A percentile compares a stretch with the other conserved stretches of the same genome.
Evolutionary conservation across 2,329 filamentous ascomycete species (phyloP).

Genomic region (Plenodomus tracheiphilus): DNA sequence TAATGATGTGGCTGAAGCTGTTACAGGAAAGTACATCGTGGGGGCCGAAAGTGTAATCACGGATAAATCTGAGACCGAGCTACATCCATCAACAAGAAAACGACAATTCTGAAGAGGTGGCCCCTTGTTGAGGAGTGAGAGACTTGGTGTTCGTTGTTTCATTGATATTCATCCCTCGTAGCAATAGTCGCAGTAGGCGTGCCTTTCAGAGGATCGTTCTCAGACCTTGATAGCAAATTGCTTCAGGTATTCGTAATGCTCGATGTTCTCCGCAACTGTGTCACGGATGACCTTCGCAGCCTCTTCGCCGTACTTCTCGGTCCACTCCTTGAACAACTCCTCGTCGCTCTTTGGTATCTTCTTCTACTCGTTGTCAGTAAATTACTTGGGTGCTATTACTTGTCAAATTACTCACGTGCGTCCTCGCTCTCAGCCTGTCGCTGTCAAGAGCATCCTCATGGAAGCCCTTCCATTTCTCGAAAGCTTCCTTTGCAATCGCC

Average conservation of each 20-base stretch:
- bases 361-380: conserved; percentile 42
- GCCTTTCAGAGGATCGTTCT: neutral
- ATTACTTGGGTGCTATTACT: neutral
- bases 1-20: neutral
- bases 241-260: conserved; percentile 81
- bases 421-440: conserved; percentile 71
- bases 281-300: conserved; percentile 70
- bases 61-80: neutral
- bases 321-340: conserved; percentile 72
- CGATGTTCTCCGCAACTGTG: conserved; percentile 71
- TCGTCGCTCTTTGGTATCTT: conserved; percentile 68
- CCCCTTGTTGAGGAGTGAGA: neutral
- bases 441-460: conserved; percentile 93
- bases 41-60: neutral
- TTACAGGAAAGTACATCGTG: neutral
- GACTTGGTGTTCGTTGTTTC: neutral
- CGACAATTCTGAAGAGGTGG: neutral
- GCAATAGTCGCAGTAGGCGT: neutral
- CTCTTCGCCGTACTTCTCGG: conserved; percentile 72
- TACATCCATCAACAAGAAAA: neutral
- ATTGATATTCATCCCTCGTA: neutral
- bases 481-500: conserved; percentile 68
- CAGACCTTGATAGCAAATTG: conserved; percentile 66
- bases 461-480: conserved; percentile 97
- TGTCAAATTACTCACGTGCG: conserved; percentile 48